These are phyloP conservation scores for Aspergillus tubingensis DNA, from an alignment of 2,329 filamentous ascomycete species.

Conservation along the genomic window DNA sequence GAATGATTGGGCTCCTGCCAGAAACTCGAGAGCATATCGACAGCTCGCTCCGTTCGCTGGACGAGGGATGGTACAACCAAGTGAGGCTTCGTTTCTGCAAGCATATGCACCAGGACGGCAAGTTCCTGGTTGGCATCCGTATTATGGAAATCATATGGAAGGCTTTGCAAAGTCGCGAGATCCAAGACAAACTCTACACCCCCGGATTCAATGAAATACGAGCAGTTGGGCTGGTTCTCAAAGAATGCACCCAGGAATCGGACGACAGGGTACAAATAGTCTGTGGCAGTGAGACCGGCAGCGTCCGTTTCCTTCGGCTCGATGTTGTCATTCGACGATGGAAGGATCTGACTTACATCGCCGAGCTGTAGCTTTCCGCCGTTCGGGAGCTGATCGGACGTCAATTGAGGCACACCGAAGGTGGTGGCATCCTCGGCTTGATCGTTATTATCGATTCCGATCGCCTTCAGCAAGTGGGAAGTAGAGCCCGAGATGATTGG, in stretches of 20 bases:
- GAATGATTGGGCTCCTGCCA: constrained; percentile 50
- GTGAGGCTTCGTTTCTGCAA: constrained; percentile 79
- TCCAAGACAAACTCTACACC: constrained; percentile 84
- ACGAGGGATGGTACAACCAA: constrained; percentile 80
- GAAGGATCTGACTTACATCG: constrained; percentile 30
- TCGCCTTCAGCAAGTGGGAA: constrained; percentile 36
- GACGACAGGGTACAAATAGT: constrained; percentile 74
- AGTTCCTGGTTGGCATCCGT: constrained; percentile 69
- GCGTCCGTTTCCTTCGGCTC: constrained; percentile 54
- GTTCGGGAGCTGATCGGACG: constrained; percentile 37
- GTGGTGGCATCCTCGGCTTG: constrained; percentile 25
- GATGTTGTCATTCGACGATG: constrained; percentile 25
- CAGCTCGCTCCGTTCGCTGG: constrained; percentile 68
- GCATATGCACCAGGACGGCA: constrained; percentile 70
- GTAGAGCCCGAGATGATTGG: constrained; percentile 61
- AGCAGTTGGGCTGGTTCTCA: constrained; percentile 70
- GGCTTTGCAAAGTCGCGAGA: constrained; percentile 76
- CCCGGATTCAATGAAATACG: constrained; percentile 72
- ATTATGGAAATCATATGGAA: constrained; percentile 72
- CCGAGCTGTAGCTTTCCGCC: constrained; percentile 38
- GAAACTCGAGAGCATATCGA: constrained; percentile 69
- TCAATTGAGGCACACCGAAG: constrained; percentile 32
- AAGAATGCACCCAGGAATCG: constrained; percentile 79
- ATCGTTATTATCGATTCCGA: constrained; percentile 33
- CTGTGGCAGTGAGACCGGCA: constrained; percentile 57